Evolutionary conservation across 176 grass and related monocot genomes (phyloP), one percentile per base, ranked within the genome.

Genomic region (Oryza glaberrima): DNA sequence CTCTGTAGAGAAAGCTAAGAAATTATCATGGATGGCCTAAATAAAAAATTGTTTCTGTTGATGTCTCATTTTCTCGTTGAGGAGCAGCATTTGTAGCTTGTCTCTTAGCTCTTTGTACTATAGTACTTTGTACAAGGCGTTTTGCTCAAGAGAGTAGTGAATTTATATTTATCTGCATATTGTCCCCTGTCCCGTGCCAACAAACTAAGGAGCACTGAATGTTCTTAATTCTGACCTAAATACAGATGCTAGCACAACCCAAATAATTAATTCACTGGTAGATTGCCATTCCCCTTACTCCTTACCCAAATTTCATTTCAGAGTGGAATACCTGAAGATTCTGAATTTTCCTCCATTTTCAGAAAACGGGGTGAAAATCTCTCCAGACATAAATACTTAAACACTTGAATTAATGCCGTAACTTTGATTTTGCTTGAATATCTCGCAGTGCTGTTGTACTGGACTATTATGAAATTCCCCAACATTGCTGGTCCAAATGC

Each of bases 151-250:
- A n/a, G 51, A 54, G 32, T 49, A 16, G 49, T 51, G 65, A 70
- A 64, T 49, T 12, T 63, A 48, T 80, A 15, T 80, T 76, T 51
- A 76, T 80, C 75, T 49, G 49, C 76, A 71, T 10, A 71, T 13
- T 34, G 63, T 23, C 74, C 88, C 79, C 28, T 83, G 58, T 60
- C 75, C 67, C 73, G 43, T 70, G 40, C 3, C 23, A 70, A 76
- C 83, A 76, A 84, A 84, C 44, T 83, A 83, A 20, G 49, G 5
- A 70, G 28, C 51, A 52, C 63, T 65, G 58, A 63, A 87, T 87
- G 84, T 83, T 80, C 75, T 65, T 82, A 79, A 81, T 83, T 80
- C 76, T 65, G 73, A 79, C 68, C 84, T 75, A 79, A 79, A 47
- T 52, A 38, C 22, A 73, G 48, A 86, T 17, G 26, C 16, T 81